These are phyloP conservation scores for Suillus weaverae DNA, from an alignment of 768 basidiomycete species.

Conservation along the genomic window DNA sequence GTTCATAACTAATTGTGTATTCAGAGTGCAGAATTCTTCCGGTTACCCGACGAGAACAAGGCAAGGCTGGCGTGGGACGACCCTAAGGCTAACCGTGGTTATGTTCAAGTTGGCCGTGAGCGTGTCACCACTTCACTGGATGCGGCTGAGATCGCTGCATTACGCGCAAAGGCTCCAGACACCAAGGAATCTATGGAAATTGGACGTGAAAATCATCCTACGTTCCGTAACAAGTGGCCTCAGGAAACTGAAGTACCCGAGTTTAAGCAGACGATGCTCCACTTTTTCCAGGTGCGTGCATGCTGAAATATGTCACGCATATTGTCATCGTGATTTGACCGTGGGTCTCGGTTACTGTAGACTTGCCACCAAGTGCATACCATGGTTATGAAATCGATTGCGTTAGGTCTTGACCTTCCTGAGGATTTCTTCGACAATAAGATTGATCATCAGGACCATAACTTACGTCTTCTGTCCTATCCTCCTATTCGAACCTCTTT, in stretches of 20 bases:
- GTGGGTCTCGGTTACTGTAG: conserved; percentile 33
- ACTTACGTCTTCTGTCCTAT: conserved; percentile 78
- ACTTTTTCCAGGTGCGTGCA: conserved; percentile 64
- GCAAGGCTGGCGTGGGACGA: conserved; percentile 71
- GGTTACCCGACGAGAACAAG: conserved; percentile 61
- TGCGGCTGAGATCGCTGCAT: conserved; percentile 66
- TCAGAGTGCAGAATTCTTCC: conserved; percentile 79
- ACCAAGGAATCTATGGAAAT: conserved; percentile 89
- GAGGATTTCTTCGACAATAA: conserved; percentile 76
- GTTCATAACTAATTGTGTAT: not conserved
- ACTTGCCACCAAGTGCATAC: conserved; percentile 77
- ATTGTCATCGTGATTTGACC: not conserved
- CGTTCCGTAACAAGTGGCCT: conserved; percentile 84
- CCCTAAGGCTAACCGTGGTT: conserved; percentile 83
- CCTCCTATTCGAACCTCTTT: conserved; percentile 67
- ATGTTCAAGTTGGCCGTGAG: conserved; percentile 79
- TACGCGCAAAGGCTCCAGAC: conserved; percentile 78
- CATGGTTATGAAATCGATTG: conserved; percentile 82
- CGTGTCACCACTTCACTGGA: conserved; percentile 68
- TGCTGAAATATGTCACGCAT: not conserved
- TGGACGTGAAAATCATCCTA: conserved; percentile 77
- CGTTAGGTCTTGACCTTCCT: conserved; percentile 71
- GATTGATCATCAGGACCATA: conserved; percentile 77
- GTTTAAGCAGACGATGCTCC: conserved; percentile 73
- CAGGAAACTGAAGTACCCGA: conserved; percentile 56